Evolutionary conservation across 2,329 filamentous ascomycete species (phyloP).

Genomic region (Fusarium tuaranense): DNA sequence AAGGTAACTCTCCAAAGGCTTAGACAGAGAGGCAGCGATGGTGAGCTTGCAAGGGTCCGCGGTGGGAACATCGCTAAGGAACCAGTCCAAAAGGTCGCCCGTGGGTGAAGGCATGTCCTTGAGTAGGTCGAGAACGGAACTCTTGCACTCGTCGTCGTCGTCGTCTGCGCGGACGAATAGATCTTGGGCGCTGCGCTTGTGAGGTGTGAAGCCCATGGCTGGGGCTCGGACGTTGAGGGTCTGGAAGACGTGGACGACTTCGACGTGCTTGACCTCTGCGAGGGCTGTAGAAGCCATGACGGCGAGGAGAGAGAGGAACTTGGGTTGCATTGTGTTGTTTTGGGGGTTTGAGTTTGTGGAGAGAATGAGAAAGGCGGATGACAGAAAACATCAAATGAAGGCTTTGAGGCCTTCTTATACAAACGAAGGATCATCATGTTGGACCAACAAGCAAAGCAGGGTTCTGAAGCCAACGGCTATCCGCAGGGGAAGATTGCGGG

Average conservation of each 20-base stretch:
- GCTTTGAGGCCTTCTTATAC: neutral
- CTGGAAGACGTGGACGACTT: conserved; percentile 31
- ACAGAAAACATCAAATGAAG: neutral
- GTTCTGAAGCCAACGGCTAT: neutral
- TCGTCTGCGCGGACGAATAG: neutral
- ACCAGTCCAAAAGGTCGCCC: neutral
- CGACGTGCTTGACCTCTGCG: conserved; percentile 9
- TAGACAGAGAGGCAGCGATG: conserved; percentile 23
- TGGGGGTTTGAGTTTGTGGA: neutral
- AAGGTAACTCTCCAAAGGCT: conserved; percentile 23
- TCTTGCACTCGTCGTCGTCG: neutral
- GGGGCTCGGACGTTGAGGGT: conserved; percentile 24
- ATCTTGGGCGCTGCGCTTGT: conserved; percentile 23
- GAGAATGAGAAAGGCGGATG: neutral
- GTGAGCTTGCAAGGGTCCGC: conserved; percentile 17
- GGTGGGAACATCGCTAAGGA: neutral
- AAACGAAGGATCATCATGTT: neutral
- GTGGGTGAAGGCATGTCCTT: neutral
- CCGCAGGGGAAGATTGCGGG: neutral
- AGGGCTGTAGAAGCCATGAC: conserved; percentile 15
- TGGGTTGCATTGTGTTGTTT: conserved; percentile 15
- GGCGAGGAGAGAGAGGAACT: conserved; percentile 18
- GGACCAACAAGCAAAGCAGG: neutral
- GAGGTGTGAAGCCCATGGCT: conserved; percentile 11
- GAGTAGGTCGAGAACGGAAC: neutral